Evolutionary conservation across 768 basidiomycete genomes (phyloP).

Genomic region (Tulasnella sp.): DNA sequence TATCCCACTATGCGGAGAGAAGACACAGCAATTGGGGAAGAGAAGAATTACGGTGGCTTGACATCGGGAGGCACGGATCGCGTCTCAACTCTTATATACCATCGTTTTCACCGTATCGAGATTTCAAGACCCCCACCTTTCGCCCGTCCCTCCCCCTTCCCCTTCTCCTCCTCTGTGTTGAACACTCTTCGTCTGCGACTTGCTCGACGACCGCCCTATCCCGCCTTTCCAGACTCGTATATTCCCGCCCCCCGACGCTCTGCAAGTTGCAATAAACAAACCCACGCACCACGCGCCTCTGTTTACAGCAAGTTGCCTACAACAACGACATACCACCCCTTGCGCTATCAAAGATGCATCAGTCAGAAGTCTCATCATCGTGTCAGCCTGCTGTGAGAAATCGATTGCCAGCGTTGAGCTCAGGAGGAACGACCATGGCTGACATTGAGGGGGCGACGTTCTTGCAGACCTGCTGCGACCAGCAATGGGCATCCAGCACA

Average conservation of each 20-base stretch:
- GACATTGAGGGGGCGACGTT: neutral
- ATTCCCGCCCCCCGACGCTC: neutral
- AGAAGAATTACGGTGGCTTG: neutral
- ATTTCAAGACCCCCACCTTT: neutral
- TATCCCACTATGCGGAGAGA: slow-evolving; percentile 7
- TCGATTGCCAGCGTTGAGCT: neutral
- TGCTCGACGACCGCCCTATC: neutral
- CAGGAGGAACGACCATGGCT: neutral
- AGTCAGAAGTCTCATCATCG: neutral
- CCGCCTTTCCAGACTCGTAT: neutral
- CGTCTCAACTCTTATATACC: neutral
- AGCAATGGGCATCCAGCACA: neutral
- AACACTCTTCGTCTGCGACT: slow-evolving; percentile 8
- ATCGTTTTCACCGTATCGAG: neutral
- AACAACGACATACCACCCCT: neutral
- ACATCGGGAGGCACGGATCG: slow-evolving; percentile 7
- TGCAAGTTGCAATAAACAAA: slow-evolving; percentile 1
- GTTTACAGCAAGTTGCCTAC: neutral
- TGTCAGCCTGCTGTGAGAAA: neutral
- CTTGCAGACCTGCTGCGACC: neutral
- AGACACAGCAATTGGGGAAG: neutral
- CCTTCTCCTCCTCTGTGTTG: neutral
- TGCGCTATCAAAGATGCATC: neutral
- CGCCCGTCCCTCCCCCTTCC: neutral
- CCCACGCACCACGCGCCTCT: neutral